phyloP scores from a whole-genome alignment of 768 basidiomycete species.

The Kwoniella botswanensis region DNA sequence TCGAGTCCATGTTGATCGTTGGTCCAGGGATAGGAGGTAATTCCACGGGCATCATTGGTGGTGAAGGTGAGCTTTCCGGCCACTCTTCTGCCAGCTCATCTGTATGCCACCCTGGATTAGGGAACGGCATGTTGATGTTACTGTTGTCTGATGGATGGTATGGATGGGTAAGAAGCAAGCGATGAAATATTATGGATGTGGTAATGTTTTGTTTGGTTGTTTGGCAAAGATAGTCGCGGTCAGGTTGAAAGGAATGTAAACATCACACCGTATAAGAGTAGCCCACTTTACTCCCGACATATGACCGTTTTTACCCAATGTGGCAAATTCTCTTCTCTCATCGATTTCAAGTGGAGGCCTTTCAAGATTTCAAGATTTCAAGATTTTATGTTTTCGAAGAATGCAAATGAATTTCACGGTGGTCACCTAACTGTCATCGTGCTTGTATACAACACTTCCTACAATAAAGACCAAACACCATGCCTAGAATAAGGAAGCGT shows the following conservation, averaged over 20 bases:
- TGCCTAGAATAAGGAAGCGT: constrained; percentile 58
- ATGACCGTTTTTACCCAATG: neutral
- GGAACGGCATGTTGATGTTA: constrained; percentile 19
- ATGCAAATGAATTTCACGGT: neutral
- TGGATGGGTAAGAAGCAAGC: neutral
- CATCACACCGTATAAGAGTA: neutral
- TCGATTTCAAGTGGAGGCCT: constrained; percentile 15
- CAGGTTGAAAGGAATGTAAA: constrained; percentile 13
- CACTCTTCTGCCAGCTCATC: constrained; percentile 92
- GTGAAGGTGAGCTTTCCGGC: constrained; percentile 65
- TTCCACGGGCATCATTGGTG: constrained; percentile 47
- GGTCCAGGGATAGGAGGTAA: constrained; percentile 62
- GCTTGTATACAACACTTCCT: too few relatives aligned
- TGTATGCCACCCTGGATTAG: constrained; percentile 60
- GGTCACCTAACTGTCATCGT: too few relatives aligned
- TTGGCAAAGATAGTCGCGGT: constrained; percentile 25
- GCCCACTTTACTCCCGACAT: constrained; percentile 3
- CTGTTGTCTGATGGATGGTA: neutral
- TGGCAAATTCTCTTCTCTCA: constrained; percentile 1
- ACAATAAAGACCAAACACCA: constrained; percentile 17
- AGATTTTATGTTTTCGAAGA: constrained; percentile 17
- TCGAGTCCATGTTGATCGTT: constrained; percentile 27
- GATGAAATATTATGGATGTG: neutral
- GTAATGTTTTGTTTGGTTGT: constrained; percentile 20
- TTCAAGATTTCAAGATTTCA: constrained; percentile 15